Conservation (phyloP, 78 protist species). For the Isochrysis galbana region DNA sequence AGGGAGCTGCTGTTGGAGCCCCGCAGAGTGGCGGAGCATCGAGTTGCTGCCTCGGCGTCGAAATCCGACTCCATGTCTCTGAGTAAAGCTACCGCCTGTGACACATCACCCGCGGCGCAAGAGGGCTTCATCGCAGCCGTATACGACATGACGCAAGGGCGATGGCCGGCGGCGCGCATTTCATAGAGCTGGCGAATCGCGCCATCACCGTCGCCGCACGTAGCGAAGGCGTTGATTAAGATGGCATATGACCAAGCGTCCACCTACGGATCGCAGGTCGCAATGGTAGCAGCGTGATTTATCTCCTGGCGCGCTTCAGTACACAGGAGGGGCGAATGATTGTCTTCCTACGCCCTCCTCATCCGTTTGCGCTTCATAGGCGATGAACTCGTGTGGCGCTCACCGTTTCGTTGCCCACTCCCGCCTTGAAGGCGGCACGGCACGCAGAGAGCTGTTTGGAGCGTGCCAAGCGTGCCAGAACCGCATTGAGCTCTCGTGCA, state of each 20-base stretch:
- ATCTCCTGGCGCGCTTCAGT: too few relatives aligned
- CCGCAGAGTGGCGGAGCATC: background rate
- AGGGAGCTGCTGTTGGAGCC: background rate
- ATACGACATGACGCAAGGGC: conserved; percentile 4
- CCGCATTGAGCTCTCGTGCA: background rate
- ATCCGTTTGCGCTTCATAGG: too few relatives aligned
- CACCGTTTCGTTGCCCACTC: background rate
- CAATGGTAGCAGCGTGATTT: too few relatives aligned
- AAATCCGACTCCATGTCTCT: background rate
- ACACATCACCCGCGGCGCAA: background rate
- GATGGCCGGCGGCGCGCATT: background rate
- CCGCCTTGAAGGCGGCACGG: background rate
- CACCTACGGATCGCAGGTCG: too few relatives aligned
- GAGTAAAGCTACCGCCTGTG: background rate
- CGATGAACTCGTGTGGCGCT: too few relatives aligned
- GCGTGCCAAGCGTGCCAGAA: background rate
- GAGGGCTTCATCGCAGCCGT: conserved; percentile 8
- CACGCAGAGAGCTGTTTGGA: background rate
- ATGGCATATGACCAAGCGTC: conserved; percentile 15
- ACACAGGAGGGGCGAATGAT: too few relatives aligned
- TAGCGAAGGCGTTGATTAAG: background rate
- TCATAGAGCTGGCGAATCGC: background rate
- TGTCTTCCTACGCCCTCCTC: too few relatives aligned
- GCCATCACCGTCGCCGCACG: background rate
- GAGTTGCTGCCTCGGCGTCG: background rate